phyloP scores from a whole-genome alignment of 495 filamentous ascomycete species.

The Corynascus novoguineensis region DNA sequence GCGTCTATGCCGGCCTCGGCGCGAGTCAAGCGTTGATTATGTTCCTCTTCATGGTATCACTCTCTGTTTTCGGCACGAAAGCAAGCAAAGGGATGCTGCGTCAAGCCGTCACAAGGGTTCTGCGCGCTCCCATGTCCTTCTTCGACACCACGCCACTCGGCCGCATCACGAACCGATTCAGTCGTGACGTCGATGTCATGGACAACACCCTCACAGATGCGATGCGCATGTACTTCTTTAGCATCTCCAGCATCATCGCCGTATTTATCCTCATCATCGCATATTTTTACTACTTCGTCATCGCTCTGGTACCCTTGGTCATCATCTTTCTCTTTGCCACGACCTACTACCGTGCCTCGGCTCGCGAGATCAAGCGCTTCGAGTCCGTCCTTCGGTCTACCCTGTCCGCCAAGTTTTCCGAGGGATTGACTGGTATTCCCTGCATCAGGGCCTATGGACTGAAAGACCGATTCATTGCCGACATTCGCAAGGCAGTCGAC shows the following conservation, averaged over 20 bases:
- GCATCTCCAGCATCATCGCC: conserved; percentile 67
- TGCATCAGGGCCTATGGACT: conserved; percentile 87
- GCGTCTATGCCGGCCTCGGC: conserved; percentile 76
- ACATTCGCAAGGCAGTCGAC: conserved; percentile 68
- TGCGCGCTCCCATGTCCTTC: conserved; percentile 93
- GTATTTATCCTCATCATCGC: conserved; percentile 85
- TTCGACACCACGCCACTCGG: conserved; percentile 95
- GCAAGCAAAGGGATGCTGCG: conserved; percentile 79
- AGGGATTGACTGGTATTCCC: conserved; percentile 75
- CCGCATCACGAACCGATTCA: conserved; percentile 96
- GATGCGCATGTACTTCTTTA: conserved; percentile 90
- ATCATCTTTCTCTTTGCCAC: conserved; percentile 77
- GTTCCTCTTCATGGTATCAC: conserved; percentile 57
- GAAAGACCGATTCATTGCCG: conserved; percentile 61
- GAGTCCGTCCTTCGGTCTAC: conserved; percentile 80
- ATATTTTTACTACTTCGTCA: conserved; percentile 90
- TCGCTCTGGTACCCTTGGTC: conserved; percentile 78
- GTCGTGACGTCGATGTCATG: conserved; percentile 91
- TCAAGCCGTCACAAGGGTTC: conserved; percentile 69
- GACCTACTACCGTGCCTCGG: conserved; percentile 83
- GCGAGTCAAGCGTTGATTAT: conserved; percentile 67
- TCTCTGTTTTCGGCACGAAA: conserved; percentile 73
- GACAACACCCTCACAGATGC: conserved; percentile 88
- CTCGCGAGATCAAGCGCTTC: conserved; percentile 88
- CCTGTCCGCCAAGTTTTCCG: conserved; percentile 88